Percentiles rank a stretch among this genome's conserved stretches.
phyloP scores from a whole-genome alignment of 306 rosid genomes.

The Prunus mongolica region DNA sequence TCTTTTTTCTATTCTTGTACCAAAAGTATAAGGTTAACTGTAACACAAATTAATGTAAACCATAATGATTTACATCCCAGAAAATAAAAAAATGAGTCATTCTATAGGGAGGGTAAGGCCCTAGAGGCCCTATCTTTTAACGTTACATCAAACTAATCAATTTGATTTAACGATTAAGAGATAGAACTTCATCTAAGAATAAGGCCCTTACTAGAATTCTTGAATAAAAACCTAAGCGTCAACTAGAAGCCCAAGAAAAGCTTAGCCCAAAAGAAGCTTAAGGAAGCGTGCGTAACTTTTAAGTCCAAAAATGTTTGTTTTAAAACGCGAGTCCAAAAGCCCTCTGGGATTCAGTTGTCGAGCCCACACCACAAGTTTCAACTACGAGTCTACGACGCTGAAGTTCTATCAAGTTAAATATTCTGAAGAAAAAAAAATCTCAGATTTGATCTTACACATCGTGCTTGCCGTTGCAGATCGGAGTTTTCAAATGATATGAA shows the following conservation, averaged over 20 bases:
- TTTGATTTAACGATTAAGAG: too few relatives aligned
- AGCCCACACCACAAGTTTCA: background rate
- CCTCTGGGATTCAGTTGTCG: background rate
- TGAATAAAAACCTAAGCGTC: too few relatives aligned
- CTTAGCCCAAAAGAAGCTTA: background rate
- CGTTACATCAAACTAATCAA: too few relatives aligned
- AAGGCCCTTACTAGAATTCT: too few relatives aligned
- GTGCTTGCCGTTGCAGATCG: slow-evolving; percentile 8
- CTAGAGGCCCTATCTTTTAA: too few relatives aligned
- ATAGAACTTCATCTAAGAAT: rapidly evolving
- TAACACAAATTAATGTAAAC: too few relatives aligned
- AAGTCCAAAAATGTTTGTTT: slow-evolving; percentile 3
- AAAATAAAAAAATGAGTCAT: too few relatives aligned
- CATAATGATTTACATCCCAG: too few relatives aligned
- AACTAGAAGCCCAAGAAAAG: slow-evolving; percentile 4
- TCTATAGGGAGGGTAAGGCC: too few relatives aligned
- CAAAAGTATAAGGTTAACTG: too few relatives aligned
- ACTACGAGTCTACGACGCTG: background rate
- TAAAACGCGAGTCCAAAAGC: background rate
- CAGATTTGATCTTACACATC: slow-evolving; percentile 14
- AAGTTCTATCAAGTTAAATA: background rate
- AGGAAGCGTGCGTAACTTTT: background rate
- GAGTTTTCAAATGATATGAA: background rate
- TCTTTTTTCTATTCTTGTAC: background rate
- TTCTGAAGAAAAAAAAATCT: background rate